Evolutionary conservation across 2,329 filamentous ascomycete species (phyloP), one percentile per base, ranked within the genome.

Genomic region (Ciborinia camelliae): DNA sequence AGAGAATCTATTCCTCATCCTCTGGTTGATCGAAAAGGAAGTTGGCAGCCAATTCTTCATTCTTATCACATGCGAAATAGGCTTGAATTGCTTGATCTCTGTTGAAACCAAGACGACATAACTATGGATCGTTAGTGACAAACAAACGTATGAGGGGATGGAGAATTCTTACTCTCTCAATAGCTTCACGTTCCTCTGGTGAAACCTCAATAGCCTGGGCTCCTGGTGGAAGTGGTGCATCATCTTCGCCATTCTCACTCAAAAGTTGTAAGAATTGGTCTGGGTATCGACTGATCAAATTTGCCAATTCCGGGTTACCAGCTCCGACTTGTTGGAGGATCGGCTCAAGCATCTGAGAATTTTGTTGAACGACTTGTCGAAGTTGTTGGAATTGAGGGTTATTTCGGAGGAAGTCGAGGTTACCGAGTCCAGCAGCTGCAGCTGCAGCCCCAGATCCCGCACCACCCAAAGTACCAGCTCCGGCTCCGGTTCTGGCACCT

Each of bases 51-150:
- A 99, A 84, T 79, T 99, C 95, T 80, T 99, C 95, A 77, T 99
- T 98, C 85, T 98, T 99, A 79, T 99, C 95, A 78, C 95, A 99
- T 41, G 95, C 95, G 76, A 99, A 99, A 80, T 98, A 99, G 32
- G 95, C 95, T 80, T 99, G 94, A 71, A 98, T 97, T 60, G 95
- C 95, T 72, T 92, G 86, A 72, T 98, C 92, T 66, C 93, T 88
- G 73, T 94, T 88, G 76, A 99, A 99, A 43, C 95, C 95, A 52
- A 99, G 87, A 69, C 90, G 90, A 80, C 92, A 97, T 75, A 99
- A 83, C 91, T 96, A 63, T 5, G 39, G 39, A 30, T 53, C 37
- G 28, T 68, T 60, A 67, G 69, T 71, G 59, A 4, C 18, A 1
- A 20, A 7, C 5, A 51, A 39, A 15, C 51, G 67, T n/a, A 63